Percentiles rank a stretch among this genome's conserved stretches.
Conservation (phyloP, 75 land plant species). For the Cupressus sempervirens region DNA sequence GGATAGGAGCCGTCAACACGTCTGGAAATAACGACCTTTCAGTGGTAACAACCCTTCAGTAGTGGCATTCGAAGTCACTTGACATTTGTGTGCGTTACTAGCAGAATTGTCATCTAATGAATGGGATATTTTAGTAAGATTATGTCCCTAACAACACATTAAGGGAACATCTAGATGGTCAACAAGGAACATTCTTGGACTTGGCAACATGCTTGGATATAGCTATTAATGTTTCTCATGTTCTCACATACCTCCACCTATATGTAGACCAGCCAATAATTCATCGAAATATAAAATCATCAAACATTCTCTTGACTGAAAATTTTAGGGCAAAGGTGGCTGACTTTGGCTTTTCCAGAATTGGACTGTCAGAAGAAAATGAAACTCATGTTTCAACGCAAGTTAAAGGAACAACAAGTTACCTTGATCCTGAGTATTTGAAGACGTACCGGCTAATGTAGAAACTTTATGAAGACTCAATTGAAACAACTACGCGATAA, state of each 20-base stretch:
- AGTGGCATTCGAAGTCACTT: too few species aligned
- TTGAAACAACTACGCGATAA: too few species aligned
- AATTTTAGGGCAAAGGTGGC: slow-evolving; percentile 83
- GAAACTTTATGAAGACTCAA: too few species aligned
- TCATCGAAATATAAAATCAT: slow-evolving; percentile 93
- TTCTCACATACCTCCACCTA: slow-evolving; percentile 84
- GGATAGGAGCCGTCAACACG: too few species aligned
- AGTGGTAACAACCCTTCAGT: too few species aligned
- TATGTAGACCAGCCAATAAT: slow-evolving; percentile 86
- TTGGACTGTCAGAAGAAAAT: slow-evolving; percentile 62
- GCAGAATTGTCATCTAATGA: too few species aligned
- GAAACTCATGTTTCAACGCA: slow-evolving; percentile 87
- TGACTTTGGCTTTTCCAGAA: slow-evolving; percentile 94
- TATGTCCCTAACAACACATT: slow-evolving; percentile 86
- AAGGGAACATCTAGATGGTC: slow-evolving; percentile 87
- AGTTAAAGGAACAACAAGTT: slow-evolving; percentile 97
- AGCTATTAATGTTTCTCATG: slow-evolving; percentile 90
- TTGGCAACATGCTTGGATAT: slow-evolving; percentile 76
- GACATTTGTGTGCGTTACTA: too few species aligned
- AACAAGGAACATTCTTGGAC: slow-evolving; percentile 55
- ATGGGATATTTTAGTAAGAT: slow-evolving; percentile 81
- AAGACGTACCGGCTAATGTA: slow-evolving; percentile 79
- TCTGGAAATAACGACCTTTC: too few species aligned
- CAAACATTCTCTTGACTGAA: slow-evolving; percentile 89
- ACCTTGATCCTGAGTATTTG: slow-evolving; percentile 95